Conservation (phyloP, 371 early-diverging fungal species). For the Chytridium lagenaria region DNA sequence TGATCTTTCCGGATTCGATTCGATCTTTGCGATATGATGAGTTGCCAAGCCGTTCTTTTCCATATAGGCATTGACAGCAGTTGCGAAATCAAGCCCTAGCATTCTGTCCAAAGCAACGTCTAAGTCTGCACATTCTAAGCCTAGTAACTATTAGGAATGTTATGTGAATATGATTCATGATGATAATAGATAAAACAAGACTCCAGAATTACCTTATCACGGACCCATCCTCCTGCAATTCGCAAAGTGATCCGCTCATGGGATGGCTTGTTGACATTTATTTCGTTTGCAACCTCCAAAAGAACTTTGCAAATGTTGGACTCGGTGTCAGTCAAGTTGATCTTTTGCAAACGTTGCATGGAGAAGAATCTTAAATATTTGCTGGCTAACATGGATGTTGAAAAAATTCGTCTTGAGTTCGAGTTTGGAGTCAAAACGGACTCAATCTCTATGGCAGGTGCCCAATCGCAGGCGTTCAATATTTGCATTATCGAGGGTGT, state of each 20-base stretch:
- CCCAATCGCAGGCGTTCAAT: conserved; percentile 25
- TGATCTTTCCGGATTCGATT: conserved; percentile 94
- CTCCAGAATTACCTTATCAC: conserved; percentile 88
- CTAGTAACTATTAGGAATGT: conserved; percentile 73
- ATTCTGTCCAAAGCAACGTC: conserved; percentile 96
- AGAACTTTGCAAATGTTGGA: conserved; percentile 1
- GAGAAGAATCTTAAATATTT: background rate
- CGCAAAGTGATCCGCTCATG: conserved; percentile 75
- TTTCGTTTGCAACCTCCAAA: background rate
- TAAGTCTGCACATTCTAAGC: conserved; percentile 87
- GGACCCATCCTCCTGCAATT: conserved; percentile 99
- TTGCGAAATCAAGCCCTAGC: conserved; percentile 95
- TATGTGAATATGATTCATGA: background rate
- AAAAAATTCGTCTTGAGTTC: background rate
- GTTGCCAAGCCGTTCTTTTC: conserved; percentile 52
- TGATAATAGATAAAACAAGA: too few species aligned
- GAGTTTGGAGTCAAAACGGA: background rate
- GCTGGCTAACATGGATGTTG: background rate
- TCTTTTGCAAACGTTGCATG: background rate
- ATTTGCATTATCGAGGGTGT: conserved; percentile 33
- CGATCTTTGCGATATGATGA: conserved; percentile 78
- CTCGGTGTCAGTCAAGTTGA: conserved; percentile 7
- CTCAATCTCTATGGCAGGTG: background rate
- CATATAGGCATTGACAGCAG: conserved; percentile 73
- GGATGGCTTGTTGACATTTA: conserved; percentile 39